Base-by-base conservation (phyloP, 169 alveolate genomes). In the Theileria sp. region DNA sequence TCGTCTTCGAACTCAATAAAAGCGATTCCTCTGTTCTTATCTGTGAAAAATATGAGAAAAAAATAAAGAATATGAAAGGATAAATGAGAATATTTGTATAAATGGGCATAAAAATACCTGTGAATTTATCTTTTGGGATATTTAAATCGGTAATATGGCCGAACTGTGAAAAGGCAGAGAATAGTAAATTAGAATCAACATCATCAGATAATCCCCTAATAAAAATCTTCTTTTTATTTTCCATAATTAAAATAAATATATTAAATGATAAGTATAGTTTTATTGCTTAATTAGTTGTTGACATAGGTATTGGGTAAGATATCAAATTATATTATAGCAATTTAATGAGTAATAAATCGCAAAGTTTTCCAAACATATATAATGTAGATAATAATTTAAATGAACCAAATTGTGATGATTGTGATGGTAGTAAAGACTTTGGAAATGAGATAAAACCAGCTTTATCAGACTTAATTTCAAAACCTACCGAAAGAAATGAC, bases 181-280 rank as follows among this genome's bases (percentile, higher is more conserved):
- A 88, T 34, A 92, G 86, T 30, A 88, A 66, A 68, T 89, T 92
- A 86, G 79, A 85, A 65, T 80, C 88, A 62, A 92, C 89, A 71
- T 87, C 89, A 25, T 87, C 94, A 50, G 92, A 93, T 75, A 92
- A 76, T 28, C 94, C 95, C 23, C 95, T 87, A 32, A 92, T 89
- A 80, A 81, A 92, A 32, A 88, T 74, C 71, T 91, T 88, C 49
- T 89, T 88, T 71, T 77, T 85, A 32, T 73, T 77, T 58, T 58
- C 61, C 26, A 51, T 51, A 12, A 2, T 26, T 17, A 17, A 25
- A 50, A 21, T 21, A n/a, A 30, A 17, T 60, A 69, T 69, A 36
- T 13, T 34, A 50, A 8, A 28, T 61, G 0, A 13, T 30, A 61
- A 61, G 8, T 13, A 61, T 28, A 61, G 8, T 8, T 44, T 30